phyloP scores from a whole-genome alignment of 2,329 filamentous ascomycete genomes.

The Cladosporium sp. region DNA sequence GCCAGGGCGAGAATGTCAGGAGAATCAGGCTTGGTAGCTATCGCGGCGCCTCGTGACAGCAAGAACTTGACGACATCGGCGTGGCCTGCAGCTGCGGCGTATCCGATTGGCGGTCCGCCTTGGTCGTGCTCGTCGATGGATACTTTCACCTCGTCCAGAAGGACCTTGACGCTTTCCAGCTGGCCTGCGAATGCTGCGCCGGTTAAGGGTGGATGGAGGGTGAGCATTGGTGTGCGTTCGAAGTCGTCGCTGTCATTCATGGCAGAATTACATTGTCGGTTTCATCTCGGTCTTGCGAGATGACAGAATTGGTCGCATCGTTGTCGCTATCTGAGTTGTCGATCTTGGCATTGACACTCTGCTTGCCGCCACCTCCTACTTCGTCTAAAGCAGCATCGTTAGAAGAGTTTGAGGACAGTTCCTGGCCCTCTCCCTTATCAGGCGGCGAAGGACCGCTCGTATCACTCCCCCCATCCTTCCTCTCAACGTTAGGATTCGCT shows the following conservation, averaged over 20 bases:
- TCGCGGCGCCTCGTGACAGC: background rate
- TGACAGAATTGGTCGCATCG: background rate
- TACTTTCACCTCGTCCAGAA: background rate
- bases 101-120: background rate
- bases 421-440: background rate
- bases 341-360: background rate
- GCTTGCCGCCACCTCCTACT: background rate
- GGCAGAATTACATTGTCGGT: background rate
- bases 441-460: background rate
- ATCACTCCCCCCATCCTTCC: background rate
- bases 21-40: background rate
- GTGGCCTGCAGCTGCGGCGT: background rate
- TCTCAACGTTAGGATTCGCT: background rate
- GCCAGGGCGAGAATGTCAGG: background rate
- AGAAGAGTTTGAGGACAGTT: background rate
- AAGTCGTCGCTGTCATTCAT: background rate
- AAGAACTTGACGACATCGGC: background rate
- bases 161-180: constrained; percentile 4
- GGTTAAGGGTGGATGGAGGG: background rate
- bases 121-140: background rate
- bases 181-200: background rate
- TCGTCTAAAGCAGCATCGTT: background rate
- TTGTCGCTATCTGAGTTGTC: background rate
- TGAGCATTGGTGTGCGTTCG: background rate
- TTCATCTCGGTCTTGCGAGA: background rate